These are phyloP conservation scores for Tuber microsphaerosporum DNA, from an alignment of 495 filamentous ascomycete genomes.

Conservation along the genomic window DNA sequence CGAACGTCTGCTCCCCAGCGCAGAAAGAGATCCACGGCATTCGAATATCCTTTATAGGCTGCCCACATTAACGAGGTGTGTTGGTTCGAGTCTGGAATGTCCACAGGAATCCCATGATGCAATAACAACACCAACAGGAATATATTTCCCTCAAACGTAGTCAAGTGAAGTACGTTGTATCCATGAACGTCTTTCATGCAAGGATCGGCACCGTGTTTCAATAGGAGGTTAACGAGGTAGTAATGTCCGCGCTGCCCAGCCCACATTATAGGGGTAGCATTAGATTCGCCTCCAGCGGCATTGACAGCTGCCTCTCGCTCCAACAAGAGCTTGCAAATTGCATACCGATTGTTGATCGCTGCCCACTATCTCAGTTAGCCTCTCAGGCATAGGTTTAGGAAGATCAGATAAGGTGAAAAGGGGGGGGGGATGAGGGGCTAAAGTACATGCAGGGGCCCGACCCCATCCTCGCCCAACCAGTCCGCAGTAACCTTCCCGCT, in stretches of 20 bases:
- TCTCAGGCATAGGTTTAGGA: not conserved
- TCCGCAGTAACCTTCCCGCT: conserved; percentile 69
- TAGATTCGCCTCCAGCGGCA: conserved; percentile 84
- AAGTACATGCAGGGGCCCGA: conserved; percentile 89
- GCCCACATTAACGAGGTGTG: conserved; percentile 98
- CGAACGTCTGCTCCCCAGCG: conserved; percentile 94
- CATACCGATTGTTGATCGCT: conserved; percentile 97
- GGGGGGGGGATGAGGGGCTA: conserved; percentile 1
- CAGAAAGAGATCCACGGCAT: conserved; percentile 84
- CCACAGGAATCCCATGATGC: conserved; percentile 88
- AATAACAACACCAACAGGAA: conserved; percentile 78
- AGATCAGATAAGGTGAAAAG: not conserved
- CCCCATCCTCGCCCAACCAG: conserved; percentile 80
- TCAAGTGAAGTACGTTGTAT: conserved; percentile 93
- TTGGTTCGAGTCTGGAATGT: conserved; percentile 75
- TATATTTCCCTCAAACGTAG: conserved; percentile 95
- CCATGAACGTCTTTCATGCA: conserved; percentile 83
- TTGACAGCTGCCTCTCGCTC: conserved; percentile 87
- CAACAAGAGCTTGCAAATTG: conserved; percentile 89
- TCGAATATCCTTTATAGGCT: conserved; percentile 88
- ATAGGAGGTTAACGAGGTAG: conserved; percentile 62
- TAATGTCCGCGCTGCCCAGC: conserved; percentile 81
- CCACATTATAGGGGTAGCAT: conserved; percentile 92
- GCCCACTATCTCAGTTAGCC: conserved; percentile 65
- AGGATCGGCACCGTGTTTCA: conserved; percentile 82